Evolutionary conservation across 305 asterid species (phyloP), one percentile per base, ranked within the genome.

Genomic region (Fraxinus velutina): DNA sequence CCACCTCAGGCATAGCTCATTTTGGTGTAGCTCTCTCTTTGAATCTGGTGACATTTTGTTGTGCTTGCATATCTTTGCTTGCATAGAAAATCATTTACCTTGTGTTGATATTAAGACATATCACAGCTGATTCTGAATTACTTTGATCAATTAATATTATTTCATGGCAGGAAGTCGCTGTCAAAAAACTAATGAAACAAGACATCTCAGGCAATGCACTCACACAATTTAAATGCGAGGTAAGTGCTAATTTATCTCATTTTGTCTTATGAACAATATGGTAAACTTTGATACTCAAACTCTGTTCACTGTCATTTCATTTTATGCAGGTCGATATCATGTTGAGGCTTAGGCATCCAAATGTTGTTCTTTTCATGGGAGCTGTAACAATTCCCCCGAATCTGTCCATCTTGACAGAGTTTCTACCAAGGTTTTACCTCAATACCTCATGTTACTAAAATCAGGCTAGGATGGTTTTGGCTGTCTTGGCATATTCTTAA

Each of bases 331-430:
- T 96, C 76, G 97, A 94, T 86, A 94, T 96, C 82, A 96, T 96
- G 99, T 88, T 92, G 86, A 89, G 98, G 87, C 80, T 95, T 91
- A 92, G 98, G 80, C 99, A 95, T 89, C 99, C 99, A 9, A 95
- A 95, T 89, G 93, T 95, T 76, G 99, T 93, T 72, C 94, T 95
- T 80, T 92, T 93, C 89, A 95, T 94, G 99, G 99, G 99, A 84
- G 99, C 99, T 1, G 98, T 95, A 76, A 89, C 94, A 42, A 92
- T 86, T 13, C 97, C 99, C 79, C 99, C 99, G 33, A 92, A 94
- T 87, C 91, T 95, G 87, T 95, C 99, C 80, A 95, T 95, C 86
- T 81, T 95, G 89, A 95, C 99, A 2, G 99, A 95, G 82, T 95
- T 84, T 84, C 92, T 95, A 27, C 97, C 98, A 78, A 95, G 99